Percentiles rank a stretch among this genome's conserved stretches.
Conservation (phyloP, 768 basidiomycete species). For the Mycena pura region DNA sequence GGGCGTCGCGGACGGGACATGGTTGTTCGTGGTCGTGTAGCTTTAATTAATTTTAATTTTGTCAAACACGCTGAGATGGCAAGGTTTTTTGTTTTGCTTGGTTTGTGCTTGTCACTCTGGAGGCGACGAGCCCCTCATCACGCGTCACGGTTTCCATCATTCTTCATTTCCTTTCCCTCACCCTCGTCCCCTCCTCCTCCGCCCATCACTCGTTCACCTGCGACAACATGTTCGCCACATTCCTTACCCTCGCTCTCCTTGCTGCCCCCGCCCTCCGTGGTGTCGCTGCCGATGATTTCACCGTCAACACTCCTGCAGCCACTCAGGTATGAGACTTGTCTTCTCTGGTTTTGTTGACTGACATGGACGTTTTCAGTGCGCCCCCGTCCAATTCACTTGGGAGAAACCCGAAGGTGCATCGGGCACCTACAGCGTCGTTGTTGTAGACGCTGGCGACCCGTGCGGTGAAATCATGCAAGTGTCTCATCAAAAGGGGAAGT, state of each 20-base stretch:
- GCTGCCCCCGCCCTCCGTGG: constrained; percentile 56
- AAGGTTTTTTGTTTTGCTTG: constrained; percentile 4
- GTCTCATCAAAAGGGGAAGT: neutral
- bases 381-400: constrained; percentile 60
- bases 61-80: neutral
- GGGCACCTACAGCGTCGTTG: constrained; percentile 66
- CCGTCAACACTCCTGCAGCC: constrained; percentile 57
- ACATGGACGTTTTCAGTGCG: constrained; percentile 52
- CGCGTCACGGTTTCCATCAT: neutral
- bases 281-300: constrained; percentile 57
- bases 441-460: constrained; percentile 57
- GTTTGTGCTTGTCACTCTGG: too few relatives aligned
- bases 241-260: constrained; percentile 79
- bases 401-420: constrained; percentile 37
- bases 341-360: neutral
- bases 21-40: constrained; percentile 2
- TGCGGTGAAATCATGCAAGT: constrained; percentile 70
- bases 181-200: constrained; percentile 35
- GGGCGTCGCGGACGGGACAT: constrained; percentile 1
- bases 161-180: constrained; percentile 27
- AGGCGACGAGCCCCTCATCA: too few relatives aligned
- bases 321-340: constrained; percentile 51
- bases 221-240: constrained; percentile 75
- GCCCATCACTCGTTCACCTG: constrained; percentile 35
- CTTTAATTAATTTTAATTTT: constrained; percentile 24